Evolutionary conservation across 1,284 basidiomycete species (phyloP).

Genomic region (Cystobasidiaceae sp.): DNA sequence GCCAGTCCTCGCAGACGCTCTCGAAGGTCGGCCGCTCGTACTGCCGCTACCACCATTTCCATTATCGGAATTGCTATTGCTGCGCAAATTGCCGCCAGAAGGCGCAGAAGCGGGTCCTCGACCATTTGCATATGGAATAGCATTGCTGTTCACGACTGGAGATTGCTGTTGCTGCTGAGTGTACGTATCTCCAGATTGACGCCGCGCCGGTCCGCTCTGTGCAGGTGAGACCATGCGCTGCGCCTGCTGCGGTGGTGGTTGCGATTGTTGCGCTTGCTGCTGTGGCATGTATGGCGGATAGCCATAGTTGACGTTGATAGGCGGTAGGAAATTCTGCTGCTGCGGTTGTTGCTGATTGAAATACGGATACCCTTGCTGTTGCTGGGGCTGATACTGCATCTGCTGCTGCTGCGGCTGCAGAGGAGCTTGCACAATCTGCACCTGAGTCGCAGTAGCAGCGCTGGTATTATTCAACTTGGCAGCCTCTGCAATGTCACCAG

Average conservation of each 20-base stretch:
- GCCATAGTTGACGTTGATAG: neutral
- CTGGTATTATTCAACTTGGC: too few relatives aligned
- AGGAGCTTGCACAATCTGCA: neutral
- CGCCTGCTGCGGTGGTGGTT: neutral
- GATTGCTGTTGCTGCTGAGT: constrained; percentile 11
- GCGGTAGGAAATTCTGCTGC: neutral
- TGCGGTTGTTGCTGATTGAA: neutral
- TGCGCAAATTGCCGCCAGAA: neutral
- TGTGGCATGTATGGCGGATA: constrained; percentile 3
- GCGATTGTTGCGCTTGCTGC: constrained; percentile 5
- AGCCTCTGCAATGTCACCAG: too few relatives aligned
- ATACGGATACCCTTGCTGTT: neutral
- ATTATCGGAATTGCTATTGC: neutral
- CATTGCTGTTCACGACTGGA: neutral
- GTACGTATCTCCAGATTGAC: neutral
- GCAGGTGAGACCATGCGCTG: constrained; percentile 17
- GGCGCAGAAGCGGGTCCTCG: constrained; percentile 14
- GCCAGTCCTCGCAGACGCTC: too few relatives aligned
- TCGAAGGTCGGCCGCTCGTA: neutral
- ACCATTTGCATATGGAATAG: constrained; percentile 28
- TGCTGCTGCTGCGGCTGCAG: neutral
- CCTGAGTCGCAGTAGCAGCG: neutral
- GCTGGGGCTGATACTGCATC: neutral
- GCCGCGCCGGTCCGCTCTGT: neutral
- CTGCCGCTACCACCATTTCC: neutral